Base-by-base conservation (phyloP, 331 rosid genomes). In the Saraca asoca region DNA sequence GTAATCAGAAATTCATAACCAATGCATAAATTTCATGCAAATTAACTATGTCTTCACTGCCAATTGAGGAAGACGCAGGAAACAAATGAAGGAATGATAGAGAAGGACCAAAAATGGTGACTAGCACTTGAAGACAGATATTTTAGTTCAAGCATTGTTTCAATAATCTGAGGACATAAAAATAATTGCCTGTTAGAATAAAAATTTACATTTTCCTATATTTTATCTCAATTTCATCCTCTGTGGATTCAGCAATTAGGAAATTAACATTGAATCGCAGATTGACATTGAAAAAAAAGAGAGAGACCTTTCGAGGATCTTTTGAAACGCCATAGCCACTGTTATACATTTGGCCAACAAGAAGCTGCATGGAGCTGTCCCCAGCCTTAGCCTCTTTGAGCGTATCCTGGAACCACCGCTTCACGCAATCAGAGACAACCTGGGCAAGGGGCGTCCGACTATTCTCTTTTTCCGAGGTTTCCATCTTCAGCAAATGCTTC, bases 321-420 rank as follows among this genome's bases (percentile, higher is more conserved):
- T 39, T 81, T 2, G 81, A 54, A 65, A 88, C 90, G 34, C 98
- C 98, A 75, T 91, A 88, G 66, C 98, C 98, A 58, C 80, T 78
- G 62, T 57, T 69, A 64, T 86, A 88, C 96, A 91, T 88, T 68
- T 91, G 96, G 2, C 85, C 95, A 42, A 88, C 91, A 65, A 91
- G 76, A 75, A 91, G 79, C 82, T 91, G 95, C 95, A 86, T 86
- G 35, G 78, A 39, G 39, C 17, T 45, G 39, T 88, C 95, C 0
- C 98, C 97, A 41, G 85, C 79, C 64, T 70, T 86, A 0, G 97
- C 96, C 81, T 86, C 96, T 81, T 82, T 82, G 49, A 88, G 96
- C 7, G 97, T 74, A 56, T 91, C 97, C 34, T 72, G 91, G 33
- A 91, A 88, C 98, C 98, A 88, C 58, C 98, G 96, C 68, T 73